Conservation (phyloP, 257 asterid species). For the Sherardia arvensis region DNA sequence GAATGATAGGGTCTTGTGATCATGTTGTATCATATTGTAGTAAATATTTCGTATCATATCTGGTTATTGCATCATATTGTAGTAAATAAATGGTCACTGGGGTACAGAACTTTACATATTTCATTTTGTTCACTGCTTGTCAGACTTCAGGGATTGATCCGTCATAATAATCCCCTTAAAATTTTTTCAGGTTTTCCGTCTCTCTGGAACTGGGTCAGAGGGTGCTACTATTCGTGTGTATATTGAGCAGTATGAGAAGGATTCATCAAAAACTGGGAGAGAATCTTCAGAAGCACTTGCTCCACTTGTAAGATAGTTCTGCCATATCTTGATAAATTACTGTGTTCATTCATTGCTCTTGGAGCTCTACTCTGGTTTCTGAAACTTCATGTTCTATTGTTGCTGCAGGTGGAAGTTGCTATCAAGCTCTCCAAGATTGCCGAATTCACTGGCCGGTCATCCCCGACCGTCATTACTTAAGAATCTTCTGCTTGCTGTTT, state of each 20-base stretch:
- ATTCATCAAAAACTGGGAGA: slow-evolving; percentile 68
- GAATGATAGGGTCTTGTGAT: not conserved
- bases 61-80: not conserved
- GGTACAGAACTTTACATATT: too few relatives aligned
- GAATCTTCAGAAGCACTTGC: slow-evolving; percentile 85
- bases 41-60: too few relatives aligned
- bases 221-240: slow-evolving; percentile 97
- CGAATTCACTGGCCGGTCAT: slow-evolving; percentile 84
- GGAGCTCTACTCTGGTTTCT: not conserved
- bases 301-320: slow-evolving; percentile 49
- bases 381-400: slow-evolving; percentile 5
- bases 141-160: not conserved
- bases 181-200: slow-evolving; percentile 77
- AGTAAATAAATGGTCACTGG: not conserved
- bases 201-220: slow-evolving; percentile 98
- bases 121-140: not conserved
- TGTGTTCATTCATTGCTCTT: not conserved
- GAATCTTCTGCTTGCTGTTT: not conserved
- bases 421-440: slow-evolving; percentile 84
- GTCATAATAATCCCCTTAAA: not conserved
- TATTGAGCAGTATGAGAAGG: slow-evolving; percentile 89
- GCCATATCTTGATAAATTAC: not conserved
- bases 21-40: not conserved
- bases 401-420: slow-evolving; percentile 76
- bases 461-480: slow-evolving; percentile 89